Evolutionary conservation across 352 stramenopile species (phyloP), one percentile per base, ranked within the genome.

Genomic region (Phytophthora colocasiae): DNA sequence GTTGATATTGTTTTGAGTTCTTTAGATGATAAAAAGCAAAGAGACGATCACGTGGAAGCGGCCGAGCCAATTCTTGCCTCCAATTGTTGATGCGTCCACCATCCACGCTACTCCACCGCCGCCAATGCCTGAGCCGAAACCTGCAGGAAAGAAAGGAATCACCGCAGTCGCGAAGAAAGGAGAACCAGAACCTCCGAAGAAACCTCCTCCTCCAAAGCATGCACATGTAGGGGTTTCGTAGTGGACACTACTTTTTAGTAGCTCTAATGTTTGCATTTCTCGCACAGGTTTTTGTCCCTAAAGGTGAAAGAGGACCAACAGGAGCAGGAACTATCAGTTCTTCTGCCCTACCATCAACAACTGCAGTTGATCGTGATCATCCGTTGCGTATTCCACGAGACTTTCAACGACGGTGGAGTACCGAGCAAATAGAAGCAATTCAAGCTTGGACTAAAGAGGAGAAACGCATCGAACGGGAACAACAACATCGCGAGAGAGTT

Each of bases 361-460:
- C 65, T 56, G 36, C 26, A 12, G 15, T 53, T 40, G 36, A 63
- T 26, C 62, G 43, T 11, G 62, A 71, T n/a, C 39, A 63, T 38
- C 19, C 31, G 7, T 67, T 69, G 12, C 66, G 24, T 7, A 87
- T 90, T 41, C 56, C 72, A 14, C 80, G 78, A 17, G 80, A 91
- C 44, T 95, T 95, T 53, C 75, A 84, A 12, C 77, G 85, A 12
- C 62, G 87, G 9, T 94, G 87, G 85, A 92, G 81, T 29, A 48
- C 50, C 0, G 82, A 93, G 27, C 76, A 93, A 61, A 19, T 67
- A 22, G 73, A 86, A 31, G 69, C 86, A 2, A 69, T 87, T 1
- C 45, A 55, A 10, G 72, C 69, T 12, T 94, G 83, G 83, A 22
- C 47, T 3, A 66, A 65, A 31, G 85, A 94, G 53, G 82, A 94